Evolutionary conservation across 1,284 basidiomycete genomes (phyloP), one percentile per base, ranked within the genome.

Genomic region (Spongiforma sp.): DNA sequence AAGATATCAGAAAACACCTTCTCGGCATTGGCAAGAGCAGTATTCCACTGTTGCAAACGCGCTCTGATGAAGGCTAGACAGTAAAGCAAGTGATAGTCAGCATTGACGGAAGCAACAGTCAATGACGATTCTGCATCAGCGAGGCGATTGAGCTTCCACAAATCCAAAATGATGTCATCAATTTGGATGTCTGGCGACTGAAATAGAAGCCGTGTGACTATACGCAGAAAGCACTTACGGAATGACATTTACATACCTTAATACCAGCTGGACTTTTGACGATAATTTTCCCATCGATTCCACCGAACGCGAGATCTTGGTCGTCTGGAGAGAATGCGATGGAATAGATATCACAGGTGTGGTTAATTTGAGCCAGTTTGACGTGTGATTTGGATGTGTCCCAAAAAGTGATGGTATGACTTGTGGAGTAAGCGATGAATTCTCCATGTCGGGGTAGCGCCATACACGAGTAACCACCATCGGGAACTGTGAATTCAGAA

Each of bases 371-470:
- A 21, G 19, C 17, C 8, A 53, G 43, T 12, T 43, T 32, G 3
- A 26, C 8, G 9, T n/a, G 39, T 5, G 43, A n/a, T n/a, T n/a
- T 41, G 12, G 53, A 65, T 2, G 46, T 56, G 32, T 48, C 33
- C 53, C 62, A 65, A 24, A 65, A 36, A 2, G 36, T 56, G 15
- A 65, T 17, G 17, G 52, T 30, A 5, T 3, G 5, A 17, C n/a
- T 15, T 8, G 52, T 26, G 21, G 43, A 55, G 24, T 50, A 60
- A n/a, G 48, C 46, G 5, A 65, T 33, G 48, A 54, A 57, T 53
- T 24, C 37, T 2, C 58, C 56, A 11, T 57, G 58, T 8, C n/a
- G 59, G 5, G 59, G 21, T 1, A 58, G 4, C 5, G 39, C 30
- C 21, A 65, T 58, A 17, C 30, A 57, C 1, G 64, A 57, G 2